Evolutionary conservation across 2,329 filamentous ascomycete genomes (phyloP), one percentile per base, ranked within the genome.

Genomic region (Zymoseptoria ardabiliae): DNA sequence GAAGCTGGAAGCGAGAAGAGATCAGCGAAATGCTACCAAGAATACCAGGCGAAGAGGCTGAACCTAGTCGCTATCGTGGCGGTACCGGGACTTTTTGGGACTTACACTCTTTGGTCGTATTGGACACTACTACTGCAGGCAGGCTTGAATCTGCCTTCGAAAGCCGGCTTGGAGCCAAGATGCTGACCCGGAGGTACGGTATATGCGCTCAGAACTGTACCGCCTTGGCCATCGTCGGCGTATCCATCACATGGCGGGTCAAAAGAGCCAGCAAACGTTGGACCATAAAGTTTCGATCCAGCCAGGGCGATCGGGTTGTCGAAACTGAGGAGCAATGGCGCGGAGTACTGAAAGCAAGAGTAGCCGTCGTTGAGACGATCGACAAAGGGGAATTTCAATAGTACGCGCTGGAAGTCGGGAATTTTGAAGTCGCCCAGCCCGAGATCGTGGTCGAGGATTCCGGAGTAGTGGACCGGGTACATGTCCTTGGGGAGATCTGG

Each of bases 321-420:
- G 1, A 51, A 54, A 28, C 50, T 61, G 55, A 63, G 19, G 7
- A 63, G 55, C 23, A 58, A 50, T 13, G 59, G 59, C 11, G 57
- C 54, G 9, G 53, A 56, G 25, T 63, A 63, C 8, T 51, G 52
- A 20, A 63, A 61, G 41, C 56, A 57, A 9, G 59, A 57, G 23
- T 63, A 63, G 6, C 61, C 61, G 25, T 63, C 61, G 13, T 58
- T 58, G 1, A 63, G 53, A 22, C 61, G 58, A 49, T 63, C 61
- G 5, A 63, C 57, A 45, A 63, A 63, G 0, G 61, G 61, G 17
- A 58, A 61, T 8, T 50, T 50, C 3, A 63, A 45, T 20, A 54
- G 45, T 13, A 55, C 53, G n/a, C 59, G 54, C 35, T 59, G 54
- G 41, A 63, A 63, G 22, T 63, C 61, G 54, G 56, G 59, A 10